Conservation (phyloP, 805 yeast species). For the Candida vartiovaarae region DNA sequence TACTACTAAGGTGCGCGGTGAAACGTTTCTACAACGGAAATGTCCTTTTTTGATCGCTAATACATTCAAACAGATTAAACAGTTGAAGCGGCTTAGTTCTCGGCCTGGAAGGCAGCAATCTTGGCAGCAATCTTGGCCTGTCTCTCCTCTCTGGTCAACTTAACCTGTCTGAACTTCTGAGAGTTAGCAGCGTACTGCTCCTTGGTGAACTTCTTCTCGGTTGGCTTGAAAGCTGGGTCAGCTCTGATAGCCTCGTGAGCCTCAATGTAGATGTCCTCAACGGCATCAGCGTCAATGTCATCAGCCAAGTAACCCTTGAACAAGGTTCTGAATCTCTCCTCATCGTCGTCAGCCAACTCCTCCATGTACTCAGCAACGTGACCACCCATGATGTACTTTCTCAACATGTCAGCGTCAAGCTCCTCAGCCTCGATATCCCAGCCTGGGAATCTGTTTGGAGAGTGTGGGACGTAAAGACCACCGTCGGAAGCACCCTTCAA, state of each 20-base stretch:
- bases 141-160: slow-evolving; percentile 90
- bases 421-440: slow-evolving; percentile 99
- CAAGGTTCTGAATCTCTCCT: slow-evolving; percentile 95
- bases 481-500: slow-evolving; percentile 99
- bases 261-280: slow-evolving; percentile 90
- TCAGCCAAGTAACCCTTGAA: slow-evolving; percentile 96
- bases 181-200: slow-evolving; percentile 97
- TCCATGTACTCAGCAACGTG: slow-evolving; percentile 99
- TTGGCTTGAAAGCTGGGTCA: slow-evolving; percentile 86
- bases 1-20: no score
- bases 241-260: slow-evolving; percentile 97
- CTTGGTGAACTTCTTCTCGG: slow-evolving; percentile 91
- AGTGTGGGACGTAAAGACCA: slow-evolving; percentile 99
- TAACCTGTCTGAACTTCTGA: slow-evolving; percentile 82
- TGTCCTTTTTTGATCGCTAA: no score
- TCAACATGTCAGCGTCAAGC: slow-evolving; percentile 92
- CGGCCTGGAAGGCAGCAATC: slow-evolving; percentile 81
- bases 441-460: slow-evolving; percentile 99
- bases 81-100: slow-evolving; percentile 13
- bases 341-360: slow-evolving; percentile 99
- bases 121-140: slow-evolving; percentile 81
- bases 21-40: no score
- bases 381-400: slow-evolving; percentile 99
- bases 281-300: slow-evolving; percentile 92
- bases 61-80: background rate